These are phyloP conservation scores for Echinochloa phyllopogon DNA, from an alignment of 176 grass and related monocot species.

Conservation along the genomic window DNA sequence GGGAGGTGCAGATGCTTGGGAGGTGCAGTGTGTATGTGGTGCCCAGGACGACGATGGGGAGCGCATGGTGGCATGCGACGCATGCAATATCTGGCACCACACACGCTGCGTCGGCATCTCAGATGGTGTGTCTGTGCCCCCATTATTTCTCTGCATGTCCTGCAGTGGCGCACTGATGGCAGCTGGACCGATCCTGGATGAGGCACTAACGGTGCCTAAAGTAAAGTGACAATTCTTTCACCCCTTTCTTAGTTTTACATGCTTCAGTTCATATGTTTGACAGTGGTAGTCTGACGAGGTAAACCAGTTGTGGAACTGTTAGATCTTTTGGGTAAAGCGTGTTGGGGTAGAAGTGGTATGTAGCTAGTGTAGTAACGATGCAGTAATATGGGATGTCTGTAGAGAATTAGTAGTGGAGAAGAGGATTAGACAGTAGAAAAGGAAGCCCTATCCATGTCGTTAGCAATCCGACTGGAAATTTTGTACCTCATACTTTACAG, in stretches of 20 bases:
- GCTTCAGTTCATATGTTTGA: neutral
- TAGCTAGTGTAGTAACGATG: slow-evolving; percentile 3
- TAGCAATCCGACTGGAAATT: slow-evolving; percentile 42
- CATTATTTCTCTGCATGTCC: slow-evolving; percentile 75
- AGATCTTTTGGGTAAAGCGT: slow-evolving; percentile 32
- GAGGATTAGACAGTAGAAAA: slow-evolving; percentile 24
- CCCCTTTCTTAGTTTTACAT: neutral
- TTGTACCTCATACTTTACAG: slow-evolving; percentile 44
- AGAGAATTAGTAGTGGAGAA: slow-evolving; percentile 31
- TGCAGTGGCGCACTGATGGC: slow-evolving; percentile 58
- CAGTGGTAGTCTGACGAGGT: slow-evolving; percentile 38
- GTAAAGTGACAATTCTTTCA: slow-evolving; percentile 46
- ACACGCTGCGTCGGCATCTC: slow-evolving; percentile 72
- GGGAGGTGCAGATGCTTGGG: slow-evolving; percentile 57
- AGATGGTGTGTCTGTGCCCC: slow-evolving; percentile 56
- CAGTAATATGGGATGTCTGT: slow-evolving; percentile 24
- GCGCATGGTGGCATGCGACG: slow-evolving; percentile 85
- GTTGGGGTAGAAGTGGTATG: neutral
- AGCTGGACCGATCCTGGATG: slow-evolving; percentile 49
- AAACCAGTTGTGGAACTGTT: slow-evolving; percentile 24
- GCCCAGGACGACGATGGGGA: slow-evolving; percentile 84
- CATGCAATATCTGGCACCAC: slow-evolving; percentile 78
- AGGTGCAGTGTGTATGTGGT: slow-evolving; percentile 71
- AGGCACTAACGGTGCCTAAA: slow-evolving; percentile 39
- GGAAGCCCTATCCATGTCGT: slow-evolving; percentile 40